These are phyloP conservation scores for Parasarocladium wereldwijsianum DNA, from an alignment of 2,329 filamentous ascomycete genomes.

Conservation along the genomic window DNA sequence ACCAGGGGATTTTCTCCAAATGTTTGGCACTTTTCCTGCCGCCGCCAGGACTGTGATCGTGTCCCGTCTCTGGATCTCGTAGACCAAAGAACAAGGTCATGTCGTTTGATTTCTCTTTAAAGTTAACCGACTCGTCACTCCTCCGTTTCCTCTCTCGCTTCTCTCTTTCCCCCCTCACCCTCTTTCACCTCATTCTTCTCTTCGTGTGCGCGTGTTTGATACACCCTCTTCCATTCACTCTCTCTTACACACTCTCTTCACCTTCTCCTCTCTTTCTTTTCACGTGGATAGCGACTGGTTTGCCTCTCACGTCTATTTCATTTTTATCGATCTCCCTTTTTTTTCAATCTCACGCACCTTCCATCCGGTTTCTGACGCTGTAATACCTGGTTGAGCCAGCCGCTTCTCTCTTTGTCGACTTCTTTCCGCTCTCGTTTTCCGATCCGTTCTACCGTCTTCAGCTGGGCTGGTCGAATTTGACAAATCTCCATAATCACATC, in stretches of 20 bases:
- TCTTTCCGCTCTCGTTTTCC: slow-evolving; percentile 3
- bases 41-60: too few species aligned
- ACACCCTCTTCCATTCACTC: slow-evolving; percentile 1
- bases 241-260: background rate
- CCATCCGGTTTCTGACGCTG: background rate
- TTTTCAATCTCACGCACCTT: too few species aligned
- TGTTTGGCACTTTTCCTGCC: too few species aligned
- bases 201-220: slow-evolving; percentile 5
- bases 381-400: background rate
- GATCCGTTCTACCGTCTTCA: slow-evolving; percentile 3
- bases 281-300: too few species aligned
- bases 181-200: slow-evolving; percentile 3
- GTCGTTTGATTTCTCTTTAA: too few species aligned
- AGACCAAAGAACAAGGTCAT: too few species aligned
- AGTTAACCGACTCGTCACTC: too few species aligned
- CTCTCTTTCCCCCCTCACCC: background rate
- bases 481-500: background rate
- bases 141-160: too few species aligned
- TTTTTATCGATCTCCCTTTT: too few species aligned
- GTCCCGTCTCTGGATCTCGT: too few species aligned
- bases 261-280: background rate
- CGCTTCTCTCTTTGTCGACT: slow-evolving; percentile 2
- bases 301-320: too few species aligned
- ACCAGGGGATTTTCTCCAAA: too few species aligned
- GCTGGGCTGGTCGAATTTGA: slow-evolving; percentile 6